These are phyloP conservation scores for Coemansia sp. DNA, from an alignment of 192 early-diverging fungal genomes.

Conservation along the genomic window DNA sequence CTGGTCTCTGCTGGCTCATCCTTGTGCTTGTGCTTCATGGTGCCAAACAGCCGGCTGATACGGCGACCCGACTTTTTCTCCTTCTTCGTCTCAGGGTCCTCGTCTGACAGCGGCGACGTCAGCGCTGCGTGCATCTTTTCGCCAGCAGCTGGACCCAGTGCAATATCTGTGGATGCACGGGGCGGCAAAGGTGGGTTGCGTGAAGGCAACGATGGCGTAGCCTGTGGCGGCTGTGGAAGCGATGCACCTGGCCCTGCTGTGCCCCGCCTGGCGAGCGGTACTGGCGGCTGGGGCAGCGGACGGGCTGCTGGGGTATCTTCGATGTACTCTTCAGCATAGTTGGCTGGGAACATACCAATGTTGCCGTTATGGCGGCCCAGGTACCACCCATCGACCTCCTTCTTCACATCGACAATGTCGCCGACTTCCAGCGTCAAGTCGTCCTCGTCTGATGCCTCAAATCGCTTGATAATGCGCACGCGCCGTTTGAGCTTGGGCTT, in stretches of 20 bases:
- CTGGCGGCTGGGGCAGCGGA: constrained; percentile 35
- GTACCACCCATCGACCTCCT: constrained; percentile 66
- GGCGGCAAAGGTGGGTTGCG: constrained; percentile 35
- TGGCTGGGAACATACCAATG: constrained; percentile 65
- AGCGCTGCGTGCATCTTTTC: constrained; percentile 2
- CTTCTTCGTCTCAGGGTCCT: constrained; percentile 30
- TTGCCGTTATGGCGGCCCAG: constrained; percentile 64
- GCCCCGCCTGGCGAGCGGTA: constrained; percentile 14
- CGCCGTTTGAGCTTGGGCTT: constrained; percentile 29
- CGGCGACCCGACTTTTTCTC: constrained; percentile 48
- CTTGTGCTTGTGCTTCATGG: constrained; percentile 45
- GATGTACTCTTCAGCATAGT: constrained; percentile 44
- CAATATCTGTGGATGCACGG: constrained; percentile 16
- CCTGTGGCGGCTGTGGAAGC: constrained; percentile 3
- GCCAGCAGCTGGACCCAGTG: constrained; percentile 3
- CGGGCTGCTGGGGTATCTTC: constrained; percentile 19
- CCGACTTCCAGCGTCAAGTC: constrained; percentile 62
- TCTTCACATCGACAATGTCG: constrained; percentile 60
- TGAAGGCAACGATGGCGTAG: constrained; percentile 25
- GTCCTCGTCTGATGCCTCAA: constrained; percentile 62
- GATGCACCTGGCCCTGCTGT: neutral
- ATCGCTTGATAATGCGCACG: constrained; percentile 41
- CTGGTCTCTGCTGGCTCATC: constrained; percentile 13
- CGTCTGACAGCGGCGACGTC: constrained; percentile 15
- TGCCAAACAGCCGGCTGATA: constrained; percentile 48